Conservation (phyloP, 2,329 filamentous ascomycete genomes). For the Akanthomyces lecanii region DNA sequence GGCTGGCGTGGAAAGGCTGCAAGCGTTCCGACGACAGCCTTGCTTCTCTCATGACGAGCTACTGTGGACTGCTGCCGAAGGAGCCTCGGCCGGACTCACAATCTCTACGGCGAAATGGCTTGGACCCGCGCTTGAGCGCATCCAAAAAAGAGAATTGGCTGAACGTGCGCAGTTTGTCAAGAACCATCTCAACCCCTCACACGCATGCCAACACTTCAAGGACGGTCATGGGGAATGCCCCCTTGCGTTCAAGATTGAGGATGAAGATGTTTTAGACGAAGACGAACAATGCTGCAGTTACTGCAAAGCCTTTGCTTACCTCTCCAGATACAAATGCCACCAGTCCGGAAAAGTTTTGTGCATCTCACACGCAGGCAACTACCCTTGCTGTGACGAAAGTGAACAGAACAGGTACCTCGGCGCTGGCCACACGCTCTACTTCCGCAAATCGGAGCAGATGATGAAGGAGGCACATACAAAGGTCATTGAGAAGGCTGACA, state of each 20-base stretch:
- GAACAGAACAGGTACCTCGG: conserved; percentile 65
- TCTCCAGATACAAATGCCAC: conserved; percentile 84
- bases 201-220: conserved; percentile 46
- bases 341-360: conserved; percentile 80
- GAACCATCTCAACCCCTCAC: conserved; percentile 55
- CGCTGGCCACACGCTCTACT: conserved; percentile 68
- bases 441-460: conserved; percentile 69
- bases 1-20: conserved; percentile 77
- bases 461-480: conserved; percentile 66
- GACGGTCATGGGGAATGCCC: conserved; percentile 51
- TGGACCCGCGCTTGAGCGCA: conserved; percentile 76
- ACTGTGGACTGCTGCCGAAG: conserved; percentile 82
- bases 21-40: conserved; percentile 83
- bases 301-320: conserved; percentile 88
- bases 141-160: conserved; percentile 66
- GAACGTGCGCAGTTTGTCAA: conserved; percentile 65
- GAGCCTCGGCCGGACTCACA: conserved; percentile 60
- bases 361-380: conserved; percentile 72
- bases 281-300: conserved; percentile 90
- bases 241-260: conserved; percentile 60
- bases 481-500: conserved; percentile 77
- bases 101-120: conserved; percentile 97
- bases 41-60: conserved; percentile 98
- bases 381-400: conserved; percentile 71
- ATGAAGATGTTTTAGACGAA: conserved; percentile 78